phyloP scores from a whole-genome alignment of 352 stramenopile genomes.

The Phytopythium boreale region DNA sequence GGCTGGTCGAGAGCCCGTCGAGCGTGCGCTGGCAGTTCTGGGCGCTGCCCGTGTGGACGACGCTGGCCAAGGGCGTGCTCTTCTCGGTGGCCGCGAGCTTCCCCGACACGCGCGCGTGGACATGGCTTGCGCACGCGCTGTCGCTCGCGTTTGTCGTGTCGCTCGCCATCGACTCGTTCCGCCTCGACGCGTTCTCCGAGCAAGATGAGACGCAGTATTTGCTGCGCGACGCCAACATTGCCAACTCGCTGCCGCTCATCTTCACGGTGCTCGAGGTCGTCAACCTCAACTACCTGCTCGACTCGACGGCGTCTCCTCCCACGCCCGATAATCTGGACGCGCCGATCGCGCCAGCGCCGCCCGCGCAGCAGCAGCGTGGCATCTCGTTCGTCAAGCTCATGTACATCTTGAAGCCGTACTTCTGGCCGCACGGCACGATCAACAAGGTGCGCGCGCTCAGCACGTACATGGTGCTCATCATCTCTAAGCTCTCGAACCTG shows the following conservation, averaged over 20 bases:
- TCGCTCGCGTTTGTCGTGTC: slow-evolving; percentile 55
- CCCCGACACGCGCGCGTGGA: slow-evolving; percentile 32
- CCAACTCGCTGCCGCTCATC: slow-evolving; percentile 80
- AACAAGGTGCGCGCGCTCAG: slow-evolving; percentile 83
- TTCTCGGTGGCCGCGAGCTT: slow-evolving; percentile 52
- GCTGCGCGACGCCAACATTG: slow-evolving; percentile 69
- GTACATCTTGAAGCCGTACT: slow-evolving; percentile 87
- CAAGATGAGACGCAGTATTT: slow-evolving; percentile 46
- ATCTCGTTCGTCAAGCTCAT: slow-evolving; percentile 85
- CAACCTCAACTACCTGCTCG: slow-evolving; percentile 65
- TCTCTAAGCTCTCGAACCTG: slow-evolving; percentile 92
- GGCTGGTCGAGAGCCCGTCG: slow-evolving; percentile 39
- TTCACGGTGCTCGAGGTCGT: slow-evolving; percentile 84
- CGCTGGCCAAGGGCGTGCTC: slow-evolving; percentile 53
- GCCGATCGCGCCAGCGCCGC: slow-evolving; percentile 17
- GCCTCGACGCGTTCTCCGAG: slow-evolving; percentile 60
- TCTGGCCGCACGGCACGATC: slow-evolving; percentile 68
- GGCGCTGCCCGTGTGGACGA: slow-evolving; percentile 64
- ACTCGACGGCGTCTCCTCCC: slow-evolving; percentile 39
- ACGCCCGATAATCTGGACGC: slow-evolving; percentile 24
- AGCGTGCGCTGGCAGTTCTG: slow-evolving; percentile 68
- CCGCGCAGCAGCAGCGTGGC: slow-evolving; percentile 28
- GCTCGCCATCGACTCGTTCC: slow-evolving; percentile 71
- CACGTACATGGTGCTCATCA: slow-evolving; percentile 92
- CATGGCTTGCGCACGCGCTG: slow-evolving; percentile 47